phyloP scores from a whole-genome alignment of 441 rosid species.

The Codiaeum variegatum region DNA sequence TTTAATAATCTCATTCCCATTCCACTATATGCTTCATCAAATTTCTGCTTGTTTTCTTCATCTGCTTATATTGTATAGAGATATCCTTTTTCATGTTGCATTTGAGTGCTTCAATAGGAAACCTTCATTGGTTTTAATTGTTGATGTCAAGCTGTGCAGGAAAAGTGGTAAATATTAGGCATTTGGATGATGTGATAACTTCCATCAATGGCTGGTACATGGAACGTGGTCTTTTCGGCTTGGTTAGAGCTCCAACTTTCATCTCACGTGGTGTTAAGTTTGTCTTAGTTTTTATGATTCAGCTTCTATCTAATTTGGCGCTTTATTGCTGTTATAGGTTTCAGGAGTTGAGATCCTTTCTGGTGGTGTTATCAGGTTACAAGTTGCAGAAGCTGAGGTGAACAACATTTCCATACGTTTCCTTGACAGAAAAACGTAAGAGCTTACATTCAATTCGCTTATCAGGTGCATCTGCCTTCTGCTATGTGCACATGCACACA shows the following conservation, averaged over 20 bases:
- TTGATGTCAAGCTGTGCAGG: slow-evolving; percentile 84
- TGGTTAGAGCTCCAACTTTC: slow-evolving; percentile 48
- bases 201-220: slow-evolving; percentile 91
- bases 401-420: slow-evolving; percentile 79
- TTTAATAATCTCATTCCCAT: too few species aligned
- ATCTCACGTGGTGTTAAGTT: neutral
- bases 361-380: slow-evolving; percentile 80
- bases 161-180: slow-evolving; percentile 78
- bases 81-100: neutral
- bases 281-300: neutral
- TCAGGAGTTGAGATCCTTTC: slow-evolving; percentile 87
- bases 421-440: slow-evolving; percentile 91
- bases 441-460: slow-evolving; percentile 22
- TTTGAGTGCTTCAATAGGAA: slow-evolving; percentile 24
- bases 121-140: slow-evolving; percentile 42
- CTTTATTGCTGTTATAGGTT: slow-evolving; percentile 45
- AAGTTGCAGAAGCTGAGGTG: slow-evolving; percentile 93
- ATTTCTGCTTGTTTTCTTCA: neutral
- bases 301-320: neutral
- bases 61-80: too few species aligned
- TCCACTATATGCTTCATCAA: neutral
- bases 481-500: neutral
- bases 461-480: neutral
- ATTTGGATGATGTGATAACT: slow-evolving; percentile 76
- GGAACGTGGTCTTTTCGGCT: slow-evolving; percentile 92